These are phyloP conservation scores for Teratosphaeriaceae sp. DNA, from an alignment of 2,329 filamentous ascomycete species.

Conservation along the genomic window DNA sequence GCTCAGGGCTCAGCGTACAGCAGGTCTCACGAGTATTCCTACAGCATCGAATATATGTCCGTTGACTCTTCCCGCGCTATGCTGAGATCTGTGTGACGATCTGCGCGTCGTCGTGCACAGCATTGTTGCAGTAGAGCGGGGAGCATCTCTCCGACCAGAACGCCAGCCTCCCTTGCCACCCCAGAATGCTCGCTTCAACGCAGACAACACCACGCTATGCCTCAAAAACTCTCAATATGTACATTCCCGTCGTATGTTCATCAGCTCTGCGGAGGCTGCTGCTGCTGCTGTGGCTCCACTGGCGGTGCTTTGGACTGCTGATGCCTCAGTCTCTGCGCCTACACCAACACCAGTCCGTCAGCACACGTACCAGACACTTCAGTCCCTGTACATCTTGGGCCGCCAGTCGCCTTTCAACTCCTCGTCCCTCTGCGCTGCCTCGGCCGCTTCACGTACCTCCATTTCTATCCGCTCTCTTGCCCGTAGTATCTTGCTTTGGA, in stretches of 20 bases:
- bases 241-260: constrained; percentile 9
- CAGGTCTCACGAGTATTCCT: background rate
- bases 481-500: constrained; percentile 92
- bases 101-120: too few species aligned
- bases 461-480: constrained; percentile 88
- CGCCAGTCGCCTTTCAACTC: constrained; percentile 84
- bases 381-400: constrained; percentile 91
- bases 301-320: constrained; percentile 15
- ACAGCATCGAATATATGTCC: background rate
- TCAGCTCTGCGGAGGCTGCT: constrained; percentile 13
- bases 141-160: background rate
- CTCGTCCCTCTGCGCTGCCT: constrained; percentile 65
- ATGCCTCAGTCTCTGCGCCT: constrained; percentile 25
- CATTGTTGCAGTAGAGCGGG: constrained; percentile 9
- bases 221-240: constrained; percentile 6
- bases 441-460: constrained; percentile 67
- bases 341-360: constrained; percentile 14
- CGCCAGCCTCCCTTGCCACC: background rate
- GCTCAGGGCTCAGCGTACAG: background rate
- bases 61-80: background rate
- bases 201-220: constrained; percentile 24
- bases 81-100: too few species aligned
- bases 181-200: constrained; percentile 8
- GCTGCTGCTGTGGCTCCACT: constrained; percentile 6
- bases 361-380: constrained; percentile 9